phyloP scores from a whole-genome alignment of 441 rosid genomes.

The Raphanus hybrid region DNA sequence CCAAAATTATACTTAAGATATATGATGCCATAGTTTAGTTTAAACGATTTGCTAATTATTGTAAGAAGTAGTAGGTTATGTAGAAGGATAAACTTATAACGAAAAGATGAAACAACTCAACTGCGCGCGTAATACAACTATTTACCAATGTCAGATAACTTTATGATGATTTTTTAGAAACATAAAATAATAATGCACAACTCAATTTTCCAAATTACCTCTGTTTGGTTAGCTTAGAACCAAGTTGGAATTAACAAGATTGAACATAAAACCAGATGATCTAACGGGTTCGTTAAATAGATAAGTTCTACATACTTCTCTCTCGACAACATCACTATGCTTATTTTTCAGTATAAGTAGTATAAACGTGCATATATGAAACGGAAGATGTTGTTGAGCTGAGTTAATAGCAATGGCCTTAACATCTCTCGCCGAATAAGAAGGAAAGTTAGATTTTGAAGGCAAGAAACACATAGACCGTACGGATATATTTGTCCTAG shows the following conservation, averaged over 20 bases:
- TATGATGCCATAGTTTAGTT: background rate
- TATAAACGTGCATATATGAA: background rate
- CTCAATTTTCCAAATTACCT: background rate
- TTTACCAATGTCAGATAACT: background rate
- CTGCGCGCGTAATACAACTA: background rate
- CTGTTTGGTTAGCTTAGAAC: background rate
- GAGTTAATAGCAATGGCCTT: slow-evolving; percentile 12
- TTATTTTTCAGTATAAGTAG: background rate
- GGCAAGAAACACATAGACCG: slow-evolving; percentile 18
- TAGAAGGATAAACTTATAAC: no score
- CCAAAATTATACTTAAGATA: background rate
- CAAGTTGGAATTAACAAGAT: background rate
- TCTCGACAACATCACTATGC: background rate
- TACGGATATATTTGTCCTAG: slow-evolving; percentile 29
- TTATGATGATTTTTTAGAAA: background rate
- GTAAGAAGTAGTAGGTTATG: no score
- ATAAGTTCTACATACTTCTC: background rate
- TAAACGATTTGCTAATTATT: background rate
- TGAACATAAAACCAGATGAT: background rate
- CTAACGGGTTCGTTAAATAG: background rate
- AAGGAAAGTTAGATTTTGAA: slow-evolving; percentile 19
- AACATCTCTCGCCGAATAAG: slow-evolving; percentile 7
- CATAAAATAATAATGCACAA: background rate
- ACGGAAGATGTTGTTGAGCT: background rate
- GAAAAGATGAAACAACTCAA: background rate